phyloP scores from a whole-genome alignment of 768 basidiomycete genomes.

The Panellus pusillus region DNA sequence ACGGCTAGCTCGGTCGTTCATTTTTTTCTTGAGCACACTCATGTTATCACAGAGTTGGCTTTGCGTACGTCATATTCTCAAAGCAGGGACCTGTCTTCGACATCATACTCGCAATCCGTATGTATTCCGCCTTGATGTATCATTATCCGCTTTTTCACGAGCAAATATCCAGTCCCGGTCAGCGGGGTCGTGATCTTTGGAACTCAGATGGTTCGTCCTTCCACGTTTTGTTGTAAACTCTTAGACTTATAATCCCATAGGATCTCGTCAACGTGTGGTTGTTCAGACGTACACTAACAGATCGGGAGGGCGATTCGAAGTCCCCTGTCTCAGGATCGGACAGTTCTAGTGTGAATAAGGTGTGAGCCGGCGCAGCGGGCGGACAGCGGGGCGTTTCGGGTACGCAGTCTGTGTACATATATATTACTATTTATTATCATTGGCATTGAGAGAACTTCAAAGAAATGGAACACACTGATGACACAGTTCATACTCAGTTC shows the following conservation, averaged over 20 bases:
- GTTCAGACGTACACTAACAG: background rate
- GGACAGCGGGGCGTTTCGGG: too few species aligned
- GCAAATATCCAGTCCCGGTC: conserved; percentile 1
- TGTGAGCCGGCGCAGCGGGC: too few species aligned
- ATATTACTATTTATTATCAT: too few species aligned
- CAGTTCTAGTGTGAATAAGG: too few species aligned
- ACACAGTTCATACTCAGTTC: too few species aligned
- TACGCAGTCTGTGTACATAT: too few species aligned
- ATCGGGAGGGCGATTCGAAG: too few species aligned
- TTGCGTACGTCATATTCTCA: conserved; percentile 15
- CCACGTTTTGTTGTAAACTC: background rate
- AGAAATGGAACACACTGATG: too few species aligned
- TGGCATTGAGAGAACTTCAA: too few species aligned
- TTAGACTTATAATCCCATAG: background rate
- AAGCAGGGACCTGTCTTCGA: conserved; percentile 14
- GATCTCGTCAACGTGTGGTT: conserved; percentile 16
- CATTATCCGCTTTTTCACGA: background rate
- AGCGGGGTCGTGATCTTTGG: conserved; percentile 13
- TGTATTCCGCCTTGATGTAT: background rate
- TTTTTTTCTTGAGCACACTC: background rate
- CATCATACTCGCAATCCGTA: conserved; percentile 12
- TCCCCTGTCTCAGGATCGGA: too few species aligned
- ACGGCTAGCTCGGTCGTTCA: background rate
- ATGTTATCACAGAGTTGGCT: conserved; percentile 11
- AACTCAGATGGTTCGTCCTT: conserved; percentile 5